A percentile compares a stretch with the other conserved stretches of the same genome.
Evolutionary conservation across 257 asterid species (phyloP).

Genomic region (Solanum okadae): DNA sequence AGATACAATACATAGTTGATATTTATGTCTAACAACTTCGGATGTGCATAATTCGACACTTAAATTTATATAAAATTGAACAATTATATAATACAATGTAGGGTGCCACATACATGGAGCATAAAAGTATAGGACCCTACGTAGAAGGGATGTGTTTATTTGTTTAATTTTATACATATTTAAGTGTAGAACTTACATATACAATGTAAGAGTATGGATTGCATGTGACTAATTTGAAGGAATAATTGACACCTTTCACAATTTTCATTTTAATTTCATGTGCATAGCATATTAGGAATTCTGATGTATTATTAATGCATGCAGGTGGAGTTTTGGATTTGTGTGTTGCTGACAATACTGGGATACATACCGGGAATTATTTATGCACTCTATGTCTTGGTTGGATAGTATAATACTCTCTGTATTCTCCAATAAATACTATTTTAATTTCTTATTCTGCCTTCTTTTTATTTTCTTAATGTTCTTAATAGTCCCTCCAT

Average conservation of each 20-base stretch:
- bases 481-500: neutral
- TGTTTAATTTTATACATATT: too few species aligned
- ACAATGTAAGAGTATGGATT: neutral
- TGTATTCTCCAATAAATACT: neutral
- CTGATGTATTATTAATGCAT: neutral
- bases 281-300: neutral
- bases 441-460: neutral
- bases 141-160: neutral
- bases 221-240: neutral
- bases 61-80: too few species aligned
- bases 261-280: neutral
- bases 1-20: neutral
- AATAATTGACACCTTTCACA: neutral
- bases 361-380: slow-evolving; percentile 85
- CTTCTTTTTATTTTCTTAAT: neutral
- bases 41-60: too few species aligned
- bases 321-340: slow-evolving; percentile 90
- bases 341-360: slow-evolving; percentile 65
- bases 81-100: too few species aligned
- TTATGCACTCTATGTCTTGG: slow-evolving; percentile 71
- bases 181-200: neutral
- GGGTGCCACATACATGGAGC: too few species aligned
- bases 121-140: too few species aligned
- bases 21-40: neutral
- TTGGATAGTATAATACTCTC: slow-evolving; percentile 18